These are phyloP conservation scores for Podospora appendiculata DNA, from an alignment of 495 filamentous ascomycete genomes.

Conservation along the genomic window DNA sequence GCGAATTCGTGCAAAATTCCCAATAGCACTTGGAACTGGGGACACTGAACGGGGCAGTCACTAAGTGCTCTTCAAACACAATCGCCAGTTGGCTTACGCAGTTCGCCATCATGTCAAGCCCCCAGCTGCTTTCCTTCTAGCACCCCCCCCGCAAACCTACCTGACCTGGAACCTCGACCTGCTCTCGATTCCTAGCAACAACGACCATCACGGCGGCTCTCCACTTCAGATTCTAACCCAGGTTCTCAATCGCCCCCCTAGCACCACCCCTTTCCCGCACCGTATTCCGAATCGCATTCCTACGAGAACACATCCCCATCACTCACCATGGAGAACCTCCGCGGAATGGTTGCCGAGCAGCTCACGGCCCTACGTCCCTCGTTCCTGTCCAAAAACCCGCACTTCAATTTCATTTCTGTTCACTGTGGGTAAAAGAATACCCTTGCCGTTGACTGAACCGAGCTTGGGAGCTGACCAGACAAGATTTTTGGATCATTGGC, in stretches of 20 bases:
- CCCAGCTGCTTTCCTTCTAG: neutral
- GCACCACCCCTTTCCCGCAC: neutral
- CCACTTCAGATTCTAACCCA: too few relatives aligned
- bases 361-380: slow-evolving; percentile 40
- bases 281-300: neutral
- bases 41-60: too few relatives aligned
- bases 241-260: neutral
- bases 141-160: too few relatives aligned
- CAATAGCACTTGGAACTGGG: too few relatives aligned
- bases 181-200: too few relatives aligned
- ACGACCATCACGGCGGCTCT: too few relatives aligned
- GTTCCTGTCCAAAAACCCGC: slow-evolving; percentile 46
- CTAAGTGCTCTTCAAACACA: too few relatives aligned
- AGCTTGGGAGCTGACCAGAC: neutral
- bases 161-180: too few relatives aligned
- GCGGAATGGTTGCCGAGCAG: slow-evolving; percentile 24
- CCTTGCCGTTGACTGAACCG: too few relatives aligned
- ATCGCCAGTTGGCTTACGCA: too few relatives aligned
- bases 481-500: slow-evolving; percentile 72
- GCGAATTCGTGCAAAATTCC: too few relatives aligned
- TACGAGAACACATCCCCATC: neutral
- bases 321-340: slow-evolving; percentile 14
- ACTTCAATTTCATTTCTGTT: slow-evolving; percentile 76
- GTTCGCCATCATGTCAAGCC: neutral
- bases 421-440: slow-evolving; percentile 53